These are phyloP conservation scores for Pseudogymnoascus sp. DNA, from an alignment of 2,329 filamentous ascomycete species.

Conservation along the genomic window DNA sequence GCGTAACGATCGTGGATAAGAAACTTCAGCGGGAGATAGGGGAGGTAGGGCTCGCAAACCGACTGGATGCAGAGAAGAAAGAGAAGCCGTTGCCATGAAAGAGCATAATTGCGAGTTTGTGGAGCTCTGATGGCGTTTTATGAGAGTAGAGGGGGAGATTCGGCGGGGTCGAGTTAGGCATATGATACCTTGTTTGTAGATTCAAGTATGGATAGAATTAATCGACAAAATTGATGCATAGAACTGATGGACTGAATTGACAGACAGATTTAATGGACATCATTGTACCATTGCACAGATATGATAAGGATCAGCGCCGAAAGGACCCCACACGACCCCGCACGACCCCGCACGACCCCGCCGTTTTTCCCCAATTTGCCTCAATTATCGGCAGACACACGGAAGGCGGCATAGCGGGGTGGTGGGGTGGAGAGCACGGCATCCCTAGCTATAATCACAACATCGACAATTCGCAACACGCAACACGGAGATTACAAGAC, in stretches of 20 bases:
- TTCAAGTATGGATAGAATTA: background rate
- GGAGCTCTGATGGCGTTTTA: background rate
- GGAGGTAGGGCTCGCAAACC: background rate
- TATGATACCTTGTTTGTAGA: background rate
- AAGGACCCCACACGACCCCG: background rate
- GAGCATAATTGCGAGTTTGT: background rate
- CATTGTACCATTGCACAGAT: too few relatives aligned
- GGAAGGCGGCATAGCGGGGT: background rate
- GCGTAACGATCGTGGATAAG: slow-evolving; percentile 21
- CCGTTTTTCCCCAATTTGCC: background rate
- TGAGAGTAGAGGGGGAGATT: background rate
- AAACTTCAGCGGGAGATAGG: slow-evolving; percentile 21
- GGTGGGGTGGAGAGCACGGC: background rate
- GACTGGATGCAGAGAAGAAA: background rate
- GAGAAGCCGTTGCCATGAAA: background rate
- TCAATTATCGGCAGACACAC: background rate
- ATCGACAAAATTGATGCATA: background rate
- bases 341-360: background rate
- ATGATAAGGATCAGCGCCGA: too few relatives aligned
- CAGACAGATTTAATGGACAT: too few relatives aligned
- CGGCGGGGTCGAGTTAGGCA: background rate
- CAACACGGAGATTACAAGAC: background rate
- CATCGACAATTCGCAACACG: background rate
- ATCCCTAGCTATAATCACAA: background rate
- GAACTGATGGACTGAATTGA: too few relatives aligned